Evolutionary conservation across 805 yeast genomes (phyloP).

Genomic region (Lachancea fermentati): DNA sequence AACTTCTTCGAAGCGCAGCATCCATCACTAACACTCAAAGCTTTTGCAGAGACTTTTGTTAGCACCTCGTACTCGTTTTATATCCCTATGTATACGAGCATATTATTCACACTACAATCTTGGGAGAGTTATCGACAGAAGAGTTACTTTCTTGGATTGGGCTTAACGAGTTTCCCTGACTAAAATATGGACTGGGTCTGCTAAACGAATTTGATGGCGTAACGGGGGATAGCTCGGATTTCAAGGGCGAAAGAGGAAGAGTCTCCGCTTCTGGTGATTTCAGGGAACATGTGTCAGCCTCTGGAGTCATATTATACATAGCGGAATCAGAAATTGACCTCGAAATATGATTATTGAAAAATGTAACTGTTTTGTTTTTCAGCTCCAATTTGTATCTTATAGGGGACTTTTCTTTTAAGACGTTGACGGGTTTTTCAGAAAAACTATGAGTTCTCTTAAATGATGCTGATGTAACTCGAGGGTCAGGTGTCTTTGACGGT

Average conservation of each 20-base stretch:
- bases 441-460: conserved; percentile 31
- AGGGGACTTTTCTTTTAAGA: conserved; percentile 27
- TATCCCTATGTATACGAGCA: not conserved
- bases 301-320: not conserved
- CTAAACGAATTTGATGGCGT: conserved; percentile 20
- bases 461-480: conserved; percentile 7
- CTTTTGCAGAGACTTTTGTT: too few species aligned
- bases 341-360: conserved; percentile 24
- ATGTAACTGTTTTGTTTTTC: conserved; percentile 36
- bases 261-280: conserved; percentile 7
- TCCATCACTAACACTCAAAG: too few species aligned
- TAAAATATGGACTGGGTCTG: conserved; percentile 24
- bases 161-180: conserved; percentile 23
- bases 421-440: conserved; percentile 25
- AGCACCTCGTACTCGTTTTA: too few species aligned
- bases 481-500: conserved; percentile 1
- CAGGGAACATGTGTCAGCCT: conserved; percentile 6
- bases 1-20: too few species aligned
- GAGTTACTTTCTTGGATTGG: conserved; percentile 30
- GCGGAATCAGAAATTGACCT: not conserved
- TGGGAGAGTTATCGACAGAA: conserved; percentile 30
- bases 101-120: not conserved
- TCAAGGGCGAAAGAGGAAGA: not conserved
- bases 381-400: conserved; percentile 34
- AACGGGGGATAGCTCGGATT: conserved; percentile 7